Conservation (phyloP, 352 stramenopile species). For the Lagenidium giganteum region DNA sequence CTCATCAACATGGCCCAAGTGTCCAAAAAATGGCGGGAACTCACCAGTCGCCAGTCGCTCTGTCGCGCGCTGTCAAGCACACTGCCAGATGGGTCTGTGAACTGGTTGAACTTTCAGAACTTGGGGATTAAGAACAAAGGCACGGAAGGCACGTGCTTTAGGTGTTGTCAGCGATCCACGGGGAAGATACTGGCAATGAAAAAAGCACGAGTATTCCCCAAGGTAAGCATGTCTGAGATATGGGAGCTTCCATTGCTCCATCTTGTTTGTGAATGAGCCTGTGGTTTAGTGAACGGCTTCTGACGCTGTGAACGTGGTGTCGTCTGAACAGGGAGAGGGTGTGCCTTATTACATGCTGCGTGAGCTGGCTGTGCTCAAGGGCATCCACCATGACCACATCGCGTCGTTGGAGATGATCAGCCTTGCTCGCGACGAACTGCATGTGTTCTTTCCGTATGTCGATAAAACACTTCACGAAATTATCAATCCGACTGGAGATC, state of each 20-base stretch:
- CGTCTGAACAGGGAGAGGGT: slow-evolving; percentile 62
- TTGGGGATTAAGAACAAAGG: slow-evolving; percentile 89
- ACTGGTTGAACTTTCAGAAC: slow-evolving; percentile 87
- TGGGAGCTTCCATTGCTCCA: neutral
- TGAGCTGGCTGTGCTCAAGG: slow-evolving; percentile 84
- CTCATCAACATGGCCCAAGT: slow-evolving; percentile 68
- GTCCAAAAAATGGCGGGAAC: slow-evolving; percentile 73
- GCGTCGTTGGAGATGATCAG: slow-evolving; percentile 85
- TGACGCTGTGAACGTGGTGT: no score
- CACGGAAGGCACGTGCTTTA: slow-evolving; percentile 85
- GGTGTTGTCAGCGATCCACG: slow-evolving; percentile 78
- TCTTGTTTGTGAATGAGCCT: no score
- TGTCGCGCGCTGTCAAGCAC: slow-evolving; percentile 66
- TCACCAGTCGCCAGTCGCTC: slow-evolving; percentile 65
- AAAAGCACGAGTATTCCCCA: slow-evolving; percentile 83
- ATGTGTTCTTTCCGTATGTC: slow-evolving; percentile 89
- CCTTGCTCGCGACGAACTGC: slow-evolving; percentile 79
- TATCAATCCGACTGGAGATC: slow-evolving; percentile 86
- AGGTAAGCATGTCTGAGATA: slow-evolving; percentile 25
- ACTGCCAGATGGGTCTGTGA: slow-evolving; percentile 68
- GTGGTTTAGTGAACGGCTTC: no score
- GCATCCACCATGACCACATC: slow-evolving; percentile 87
- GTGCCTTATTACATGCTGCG: slow-evolving; percentile 93
- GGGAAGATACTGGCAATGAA: slow-evolving; percentile 88
- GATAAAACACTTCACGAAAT: slow-evolving; percentile 89